phyloP scores from a whole-genome alignment of 371 early-diverging fungal species.

The Mucor plumbeus region DNA sequence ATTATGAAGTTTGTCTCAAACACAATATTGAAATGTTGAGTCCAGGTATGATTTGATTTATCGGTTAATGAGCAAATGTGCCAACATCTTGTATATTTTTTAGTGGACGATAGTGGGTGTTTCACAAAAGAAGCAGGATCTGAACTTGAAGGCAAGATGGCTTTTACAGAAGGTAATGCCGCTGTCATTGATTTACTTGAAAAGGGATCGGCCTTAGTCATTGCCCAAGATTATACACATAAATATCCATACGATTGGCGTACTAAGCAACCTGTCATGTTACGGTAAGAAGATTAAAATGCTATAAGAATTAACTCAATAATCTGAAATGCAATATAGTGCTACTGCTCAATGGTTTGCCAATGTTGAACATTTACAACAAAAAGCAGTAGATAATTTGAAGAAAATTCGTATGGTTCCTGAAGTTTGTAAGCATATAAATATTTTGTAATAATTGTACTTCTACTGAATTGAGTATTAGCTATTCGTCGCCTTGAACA shows the following conservation, averaged over 20 bases:
- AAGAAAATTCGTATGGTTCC: slow-evolving; percentile 66
- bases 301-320: neutral
- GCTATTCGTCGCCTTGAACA: slow-evolving; percentile 63
- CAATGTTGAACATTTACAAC: slow-evolving; percentile 66
- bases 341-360: slow-evolving; percentile 93
- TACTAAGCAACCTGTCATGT: slow-evolving; percentile 87
- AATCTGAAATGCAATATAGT: slow-evolving; percentile 32
- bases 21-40: slow-evolving; percentile 65
- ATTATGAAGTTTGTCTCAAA: slow-evolving; percentile 79
- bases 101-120: slow-evolving; percentile 82
- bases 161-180: slow-evolving; percentile 67
- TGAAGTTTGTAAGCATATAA: slow-evolving; percentile 51
- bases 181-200: slow-evolving; percentile 65
- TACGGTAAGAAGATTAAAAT: slow-evolving; percentile 37
- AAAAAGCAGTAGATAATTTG: slow-evolving; percentile 64
- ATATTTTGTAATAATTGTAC: neutral
- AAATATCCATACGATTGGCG: slow-evolving; percentile 95
- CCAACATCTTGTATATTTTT: slow-evolving; percentile 14
- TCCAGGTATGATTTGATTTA: slow-evolving; percentile 42
- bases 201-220: slow-evolving; percentile 46
- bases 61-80: neutral
- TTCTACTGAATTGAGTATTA: neutral
- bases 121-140: slow-evolving; percentile 76
- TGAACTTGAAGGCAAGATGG: slow-evolving; percentile 65
- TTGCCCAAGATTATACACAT: slow-evolving; percentile 62